These are phyloP conservation scores for Emmonsia crescens DNA, from an alignment of 2,329 filamentous ascomycete species.

Conservation along the genomic window DNA sequence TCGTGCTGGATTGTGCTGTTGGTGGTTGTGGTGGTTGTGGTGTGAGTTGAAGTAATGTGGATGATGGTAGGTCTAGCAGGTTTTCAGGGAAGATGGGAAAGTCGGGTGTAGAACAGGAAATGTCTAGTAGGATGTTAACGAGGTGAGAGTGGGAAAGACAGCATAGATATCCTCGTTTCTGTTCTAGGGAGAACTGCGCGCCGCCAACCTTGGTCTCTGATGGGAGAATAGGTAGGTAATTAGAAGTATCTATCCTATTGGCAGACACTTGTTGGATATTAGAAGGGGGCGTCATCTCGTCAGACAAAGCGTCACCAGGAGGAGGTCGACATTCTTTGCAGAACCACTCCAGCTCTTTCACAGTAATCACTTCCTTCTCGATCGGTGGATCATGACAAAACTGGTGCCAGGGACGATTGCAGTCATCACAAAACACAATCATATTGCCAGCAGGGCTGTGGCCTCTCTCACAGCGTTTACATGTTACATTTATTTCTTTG, in stretches of 20 bases:
- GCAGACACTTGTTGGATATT: background rate
- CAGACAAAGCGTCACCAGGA: constrained; percentile 14
- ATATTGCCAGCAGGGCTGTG: constrained; percentile 62
- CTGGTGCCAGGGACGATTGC: constrained; percentile 70
- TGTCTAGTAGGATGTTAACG: constrained; percentile 53
- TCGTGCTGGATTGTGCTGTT: constrained; percentile 8
- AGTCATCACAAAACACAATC: constrained; percentile 79
- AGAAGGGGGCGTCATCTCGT: background rate
- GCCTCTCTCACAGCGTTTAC: constrained; percentile 61
- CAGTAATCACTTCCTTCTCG: constrained; percentile 54
- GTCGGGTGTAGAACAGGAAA: constrained; percentile 51
- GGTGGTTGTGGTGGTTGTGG: constrained; percentile 2
- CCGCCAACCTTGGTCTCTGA: constrained; percentile 20
- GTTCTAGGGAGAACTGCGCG: constrained; percentile 20
- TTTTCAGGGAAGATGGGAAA: constrained; percentile 52
- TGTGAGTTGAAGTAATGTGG: constrained; percentile 6
- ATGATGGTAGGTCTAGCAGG: constrained; percentile 15
- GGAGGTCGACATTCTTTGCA: constrained; percentile 48
- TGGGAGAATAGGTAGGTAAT: constrained; percentile 15
- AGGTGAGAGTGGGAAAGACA: constrained; percentile 51
- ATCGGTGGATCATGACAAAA: constrained; percentile 69
- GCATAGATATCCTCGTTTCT: constrained; percentile 55
- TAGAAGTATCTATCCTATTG: constrained; percentile 16
- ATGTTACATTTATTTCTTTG: constrained; percentile 41
- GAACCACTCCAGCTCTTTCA: constrained; percentile 60